Evolutionary conservation across 176 grass and related monocot genomes (phyloP), one percentile per base, ranked within the genome.

Genomic region (Oryza australiensis): DNA sequence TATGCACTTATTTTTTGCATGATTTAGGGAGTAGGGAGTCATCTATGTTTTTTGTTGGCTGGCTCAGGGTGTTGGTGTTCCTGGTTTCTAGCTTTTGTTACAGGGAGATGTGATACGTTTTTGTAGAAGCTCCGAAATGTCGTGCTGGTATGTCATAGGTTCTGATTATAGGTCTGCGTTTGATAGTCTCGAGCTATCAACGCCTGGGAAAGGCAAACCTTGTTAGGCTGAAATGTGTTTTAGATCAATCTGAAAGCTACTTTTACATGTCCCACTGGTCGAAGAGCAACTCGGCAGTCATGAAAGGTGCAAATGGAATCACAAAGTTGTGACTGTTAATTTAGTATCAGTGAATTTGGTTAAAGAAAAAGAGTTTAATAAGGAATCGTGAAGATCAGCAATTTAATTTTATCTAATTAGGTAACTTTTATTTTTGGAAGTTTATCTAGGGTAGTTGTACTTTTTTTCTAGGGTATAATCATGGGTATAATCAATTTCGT

Each of bases 21-120:
- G 20, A 76, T 83, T 41, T 68, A 73, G 40, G 75, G 69, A 49
- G 12, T 40, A 13, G 20, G 48, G 82, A 84, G 81, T 80, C 63
- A 9, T 75, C 48, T 74, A 15, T 62, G 62, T 70, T 74, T 59
- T 74, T 88, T 63, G 76, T 80, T 89, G 87, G 62, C 76, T 80
- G 49, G 29, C 76, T 75, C 75, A 45, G 53, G 45, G 43, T 72
- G 40, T 16, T 81, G 77, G 65, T 70, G 64, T 63, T 32, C 22
- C 40, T 26, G 29, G 24, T 70, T 84, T 43, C 12, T 35, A 34
- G 27, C 32, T 75, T 71, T 85, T 22, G 64, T 22, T 34, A 35
- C 0, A 12, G 26, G 18, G 29, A 84, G 37, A 70, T 63, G 51
- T 81, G 62, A 41, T 74, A 77, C 16, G 15, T 26, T 26, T 26